Evolutionary conservation across 306 rosid genomes (phyloP), one percentile per base, ranked within the genome.

Genomic region (Inga leiocalycina): DNA sequence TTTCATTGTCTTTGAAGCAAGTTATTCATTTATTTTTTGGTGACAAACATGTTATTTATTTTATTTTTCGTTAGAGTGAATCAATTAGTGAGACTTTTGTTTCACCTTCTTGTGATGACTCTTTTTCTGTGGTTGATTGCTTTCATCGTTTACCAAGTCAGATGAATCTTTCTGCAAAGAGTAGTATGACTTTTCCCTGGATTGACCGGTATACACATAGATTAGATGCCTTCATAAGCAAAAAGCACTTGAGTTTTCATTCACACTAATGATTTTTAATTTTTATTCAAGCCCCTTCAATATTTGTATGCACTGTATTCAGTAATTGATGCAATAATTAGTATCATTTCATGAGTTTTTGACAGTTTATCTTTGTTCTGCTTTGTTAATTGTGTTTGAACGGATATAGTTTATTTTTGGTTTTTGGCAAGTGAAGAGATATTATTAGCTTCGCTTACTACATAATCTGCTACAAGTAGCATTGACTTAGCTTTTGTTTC

Each of bases 401-500:
- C 41, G 27, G 30, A 69, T 69, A 46, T 69, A 70, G 27, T 80
- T 45, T 16, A 19, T 2, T 20, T 56, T 19, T 56, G 4, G 20
- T 56, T 56, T 20, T 52, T 4, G 59, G 22, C 1, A 3, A 20
- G 4, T 7, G 62, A 56, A 75, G 43, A 59, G 39, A 46, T 57
- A 24, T 59, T 39, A 39, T 75, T 57, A 16, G 20, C 15, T 19
- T 39, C 79, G 65, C 48, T 72, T 77, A 76, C 20, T 46, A 43
- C 24, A 77, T 20, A 8, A 45, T 79, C 78, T 77, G 57, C 73
- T 75, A 45, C 69, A 10, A 72, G 10, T 76, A 52, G 44, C 83
- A 16, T 81, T 71, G 81, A 80, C 71, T 62, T 54, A 24, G 70
- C 24, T 76, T 87, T 82, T 49, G 74, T 82, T 88, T 57, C 66